Base-by-base conservation (phyloP, 306 rosid genomes). In the Sophora flavescens region DNA sequence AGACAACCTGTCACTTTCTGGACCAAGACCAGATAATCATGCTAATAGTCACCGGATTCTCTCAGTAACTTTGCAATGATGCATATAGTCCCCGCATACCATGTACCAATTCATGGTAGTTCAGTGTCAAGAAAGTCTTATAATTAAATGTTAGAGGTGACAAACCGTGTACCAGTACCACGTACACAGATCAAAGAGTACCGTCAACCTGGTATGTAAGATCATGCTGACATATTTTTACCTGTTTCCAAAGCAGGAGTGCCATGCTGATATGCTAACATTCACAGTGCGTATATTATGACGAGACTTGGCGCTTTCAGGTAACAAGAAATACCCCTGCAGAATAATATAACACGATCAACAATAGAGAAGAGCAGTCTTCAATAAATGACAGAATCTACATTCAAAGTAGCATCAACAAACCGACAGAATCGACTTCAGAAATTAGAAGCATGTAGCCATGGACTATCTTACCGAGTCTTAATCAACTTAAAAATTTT, bases 241-340 rank as follows among this genome's bases (percentile, higher is more conserved):
- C 99, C 93, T 96, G 89, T 96, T 96, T 70, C 99, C 99, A 78
- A 96, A 91, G 89, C 99, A 96, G 75, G 96, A 82, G 84, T 96
- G 98, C 82, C 90, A 89, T 58, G 97, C 98, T 75, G 98, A 90
- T 78, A 96, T 84, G 87, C 96, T 96, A 28, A 96, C 84, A 84
- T 96, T 96, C 77, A 92, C 91, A 6, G 99, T 89, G 14, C 75
- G 90, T 63, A 96, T 91, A 79, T 89, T 88, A 81, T 96, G 99
- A 59, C 77, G 91, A 84, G 96, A 85, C 80, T 86, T 96, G 4
- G 96, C 96, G 81, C 83, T 86, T 89, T 96, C 99, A 80, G 99
- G 99, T 70, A 96, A 87, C 86, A 96, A 86, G 71, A 92, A 91
- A 84, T 89, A 96, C 18, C 99, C 99, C 99, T 96, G 82, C 79